A percentile compares a stretch with the other conserved stretches of the same genome.
Conservation (phyloP, 768 basidiomycete genomes). For the Termitomyces titanicus region DNA sequence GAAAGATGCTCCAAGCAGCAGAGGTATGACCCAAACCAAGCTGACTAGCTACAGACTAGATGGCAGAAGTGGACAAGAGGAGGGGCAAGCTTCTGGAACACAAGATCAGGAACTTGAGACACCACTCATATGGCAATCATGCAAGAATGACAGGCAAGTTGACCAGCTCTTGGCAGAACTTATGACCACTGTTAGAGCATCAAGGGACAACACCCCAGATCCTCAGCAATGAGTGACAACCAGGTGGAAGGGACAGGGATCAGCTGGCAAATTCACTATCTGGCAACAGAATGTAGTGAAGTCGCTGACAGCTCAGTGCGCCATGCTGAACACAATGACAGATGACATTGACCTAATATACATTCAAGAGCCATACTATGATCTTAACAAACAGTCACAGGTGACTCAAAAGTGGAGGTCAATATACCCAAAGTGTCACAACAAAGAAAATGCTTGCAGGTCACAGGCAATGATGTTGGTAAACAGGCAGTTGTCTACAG, state of each 20-base stretch:
- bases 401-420: not conserved
- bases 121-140: no score
- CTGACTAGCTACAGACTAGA: no score
- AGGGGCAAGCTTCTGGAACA: no score
- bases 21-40: no score
- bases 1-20: no score
- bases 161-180: no score
- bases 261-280: not conserved
- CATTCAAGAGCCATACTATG: not conserved
- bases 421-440: not conserved
- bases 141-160: no score
- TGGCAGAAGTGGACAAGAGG: no score
- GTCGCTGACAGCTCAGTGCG: constrained; percentile 15
- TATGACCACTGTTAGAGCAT: not conserved
- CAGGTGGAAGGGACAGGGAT: not conserved
- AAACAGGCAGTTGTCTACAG: not conserved
- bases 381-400: not conserved
- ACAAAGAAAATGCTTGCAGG: not conserved
- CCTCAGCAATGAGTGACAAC: not conserved
- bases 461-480: not conserved
- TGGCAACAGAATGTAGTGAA: constrained; percentile 26
- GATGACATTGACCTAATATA: constrained; percentile 23
- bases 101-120: no score
- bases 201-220: not conserved
- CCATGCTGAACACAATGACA: constrained; percentile 10